Evolutionary conservation across 164 flowering plant genomes (phyloP).

Genomic region (Liquidambar formosana): DNA sequence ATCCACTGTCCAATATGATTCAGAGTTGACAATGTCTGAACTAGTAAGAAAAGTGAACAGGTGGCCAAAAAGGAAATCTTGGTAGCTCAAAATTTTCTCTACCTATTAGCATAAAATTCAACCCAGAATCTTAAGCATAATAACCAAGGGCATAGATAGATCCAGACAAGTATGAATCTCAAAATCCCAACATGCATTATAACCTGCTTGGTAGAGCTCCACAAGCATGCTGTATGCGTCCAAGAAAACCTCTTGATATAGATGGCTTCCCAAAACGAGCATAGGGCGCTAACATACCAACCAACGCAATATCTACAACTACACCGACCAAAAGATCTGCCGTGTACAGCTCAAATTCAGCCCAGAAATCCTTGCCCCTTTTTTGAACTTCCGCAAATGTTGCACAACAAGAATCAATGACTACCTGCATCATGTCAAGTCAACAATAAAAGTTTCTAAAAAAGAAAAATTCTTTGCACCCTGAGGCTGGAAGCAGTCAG

Average conservation of each 20-base stretch:
- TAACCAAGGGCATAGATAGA: no score
- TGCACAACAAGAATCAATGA: slow-evolving; percentile 95
- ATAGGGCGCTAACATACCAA: slow-evolving; percentile 91
- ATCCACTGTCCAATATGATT: no score
- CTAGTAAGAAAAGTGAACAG: no score
- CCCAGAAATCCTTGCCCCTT: slow-evolving; percentile 95
- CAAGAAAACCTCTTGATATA: slow-evolving; percentile 60
- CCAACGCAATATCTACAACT: slow-evolving; percentile 82
- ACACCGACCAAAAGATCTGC: slow-evolving; percentile 89
- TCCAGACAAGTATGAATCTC: neutral
- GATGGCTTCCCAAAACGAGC: slow-evolving; percentile 77
- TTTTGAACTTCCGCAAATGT: slow-evolving; percentile 95
- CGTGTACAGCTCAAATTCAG: slow-evolving; percentile 87
- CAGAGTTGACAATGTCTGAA: no score
- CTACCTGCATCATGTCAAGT: slow-evolving; percentile 49
- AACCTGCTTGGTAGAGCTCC: slow-evolving; percentile 91
- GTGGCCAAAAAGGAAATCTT: no score
- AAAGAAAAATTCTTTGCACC: neutral
- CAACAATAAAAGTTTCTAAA: neutral
- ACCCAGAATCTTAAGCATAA: no score
- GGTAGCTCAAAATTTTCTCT: no score
- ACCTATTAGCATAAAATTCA: no score
- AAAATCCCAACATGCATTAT: neutral
- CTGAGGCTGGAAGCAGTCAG: neutral
- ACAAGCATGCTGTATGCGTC: slow-evolving; percentile 57